Base-by-base conservation (phyloP, 2,329 filamentous ascomycete genomes). In the Alternaria atra region DNA sequence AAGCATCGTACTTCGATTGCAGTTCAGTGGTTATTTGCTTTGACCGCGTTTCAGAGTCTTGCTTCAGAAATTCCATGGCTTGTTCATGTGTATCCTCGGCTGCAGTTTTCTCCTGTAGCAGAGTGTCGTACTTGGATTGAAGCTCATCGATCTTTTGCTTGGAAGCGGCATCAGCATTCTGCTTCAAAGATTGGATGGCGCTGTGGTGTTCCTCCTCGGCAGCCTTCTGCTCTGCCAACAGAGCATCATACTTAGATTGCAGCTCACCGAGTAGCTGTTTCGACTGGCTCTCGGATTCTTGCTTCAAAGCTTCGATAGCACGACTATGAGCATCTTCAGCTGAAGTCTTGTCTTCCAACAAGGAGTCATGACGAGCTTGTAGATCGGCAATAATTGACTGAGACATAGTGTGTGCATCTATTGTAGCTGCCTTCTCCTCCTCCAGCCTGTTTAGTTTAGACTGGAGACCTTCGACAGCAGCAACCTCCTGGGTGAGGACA, bases 291-390 rank as follows among this genome's bases (percentile, higher is more conserved):
- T 75, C 72, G 9, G 72, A 75, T 8, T 77, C 71, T 37, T 71
- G 53, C 57, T 75, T 77, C 51, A 77, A 47, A 13, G 71, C 63
- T 29, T 76, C 72, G 23, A 78, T 57, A 0, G 73, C 70, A 17
- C 66, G 68, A 37, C 52, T 63, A 27, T 78, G 75, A 5, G 72
- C 66, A 34, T 77, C 71, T 54, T 77, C 71, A 5, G 71, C 72
- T 15, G 62, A 53, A 0, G 67, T 73, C 61, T 74, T 77, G 13
- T 77, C 74, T 50, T 71, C 69, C 6, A 74, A 42, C 0, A 77
- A 60, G 20, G 63, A 65, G 47, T 76, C 71, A 44, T 76, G 68
- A 20, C 70, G 71, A 3, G 69, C 65, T 51, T 76, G 73, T 23
- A 78, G 66, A 15, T 77, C 73, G n/a, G 64, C 59, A 51, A 77